Evolutionary conservation across 208 protist species (phyloP).

Genomic region (Trypanosoma mega): DNA sequence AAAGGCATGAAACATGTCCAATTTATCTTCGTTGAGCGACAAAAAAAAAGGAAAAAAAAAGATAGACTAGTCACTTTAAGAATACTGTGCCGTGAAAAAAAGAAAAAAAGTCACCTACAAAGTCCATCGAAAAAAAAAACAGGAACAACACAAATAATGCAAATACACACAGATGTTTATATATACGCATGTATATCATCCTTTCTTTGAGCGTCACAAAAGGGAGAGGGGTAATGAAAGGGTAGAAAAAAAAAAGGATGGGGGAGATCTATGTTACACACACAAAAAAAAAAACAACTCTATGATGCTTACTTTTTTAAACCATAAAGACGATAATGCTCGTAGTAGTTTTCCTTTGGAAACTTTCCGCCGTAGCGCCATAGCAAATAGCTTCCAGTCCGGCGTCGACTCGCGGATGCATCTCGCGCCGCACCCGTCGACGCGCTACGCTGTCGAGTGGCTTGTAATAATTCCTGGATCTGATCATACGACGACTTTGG

Average conservation of each 20-base stretch:
- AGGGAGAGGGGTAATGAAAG: too few species aligned
- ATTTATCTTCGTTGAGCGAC: too few species aligned
- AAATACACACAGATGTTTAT: too few species aligned
- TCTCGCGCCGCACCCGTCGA: neutral
- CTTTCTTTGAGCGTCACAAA: too few species aligned
- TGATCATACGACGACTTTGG: slow-evolving; percentile 34
- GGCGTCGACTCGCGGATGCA: slow-evolving; percentile 15
- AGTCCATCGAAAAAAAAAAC: too few species aligned
- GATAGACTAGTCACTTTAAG: too few species aligned
- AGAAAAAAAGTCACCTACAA: too few species aligned
- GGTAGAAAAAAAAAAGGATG: neutral
- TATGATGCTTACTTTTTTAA: slow-evolving; percentile 28
- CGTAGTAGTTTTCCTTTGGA: slow-evolving; percentile 57
- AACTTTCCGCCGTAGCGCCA: slow-evolving; percentile 67
- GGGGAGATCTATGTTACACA: neutral
- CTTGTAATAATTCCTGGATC: slow-evolving; percentile 28
- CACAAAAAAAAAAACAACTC: slow-evolving; percentile 4
- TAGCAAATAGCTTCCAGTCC: slow-evolving; percentile 58
- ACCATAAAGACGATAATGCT: slow-evolving; percentile 67
- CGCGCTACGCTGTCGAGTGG: neutral
- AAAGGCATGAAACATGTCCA: too few species aligned
- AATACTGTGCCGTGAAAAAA: too few species aligned
- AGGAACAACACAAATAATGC: too few species aligned
- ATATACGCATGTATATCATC: too few species aligned
- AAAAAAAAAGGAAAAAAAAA: too few species aligned